phyloP scores from a whole-genome alignment of 305 asterid species.

The Solanum hybrid region DNA sequence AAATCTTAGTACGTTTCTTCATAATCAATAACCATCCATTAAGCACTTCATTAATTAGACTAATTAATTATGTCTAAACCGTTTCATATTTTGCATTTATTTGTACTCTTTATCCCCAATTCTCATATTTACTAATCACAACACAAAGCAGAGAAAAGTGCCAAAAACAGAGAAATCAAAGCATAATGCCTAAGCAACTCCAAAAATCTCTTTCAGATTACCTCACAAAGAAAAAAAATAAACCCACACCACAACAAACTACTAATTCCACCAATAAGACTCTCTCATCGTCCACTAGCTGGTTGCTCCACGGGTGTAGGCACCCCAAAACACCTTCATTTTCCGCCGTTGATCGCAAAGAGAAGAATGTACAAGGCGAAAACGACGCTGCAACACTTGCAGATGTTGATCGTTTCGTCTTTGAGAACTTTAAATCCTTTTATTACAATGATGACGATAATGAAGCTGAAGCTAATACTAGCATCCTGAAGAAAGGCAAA shows the following conservation, averaged over 20 bases:
- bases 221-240: slow-evolving; percentile 42
- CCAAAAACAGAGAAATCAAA: not conserved
- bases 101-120: not conserved
- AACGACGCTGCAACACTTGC: slow-evolving; percentile 30
- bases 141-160: not conserved
- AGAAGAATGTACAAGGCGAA: not conserved
- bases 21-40: not conserved
- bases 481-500: not conserved
- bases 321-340: slow-evolving; percentile 44
- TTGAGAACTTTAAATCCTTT: slow-evolving; percentile 54
- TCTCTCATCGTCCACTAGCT: slow-evolving; percentile 20
- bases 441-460: slow-evolving; percentile 23
- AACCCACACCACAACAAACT: slow-evolving; percentile 23
- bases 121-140: not conserved
- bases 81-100: not conserved
- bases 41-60: not conserved
- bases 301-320: slow-evolving; percentile 37
- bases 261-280: slow-evolving; percentile 15
- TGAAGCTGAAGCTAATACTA: not conserved
- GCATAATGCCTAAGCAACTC: slow-evolving; percentile 38
- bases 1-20: not conserved
- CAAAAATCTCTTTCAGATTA: slow-evolving; percentile 48
- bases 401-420: slow-evolving; percentile 50
- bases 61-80: not conserved
- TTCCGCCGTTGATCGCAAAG: slow-evolving; percentile 4